phyloP scores from a whole-genome alignment of 257 asterid species.

The Nicotiana tabacum region DNA sequence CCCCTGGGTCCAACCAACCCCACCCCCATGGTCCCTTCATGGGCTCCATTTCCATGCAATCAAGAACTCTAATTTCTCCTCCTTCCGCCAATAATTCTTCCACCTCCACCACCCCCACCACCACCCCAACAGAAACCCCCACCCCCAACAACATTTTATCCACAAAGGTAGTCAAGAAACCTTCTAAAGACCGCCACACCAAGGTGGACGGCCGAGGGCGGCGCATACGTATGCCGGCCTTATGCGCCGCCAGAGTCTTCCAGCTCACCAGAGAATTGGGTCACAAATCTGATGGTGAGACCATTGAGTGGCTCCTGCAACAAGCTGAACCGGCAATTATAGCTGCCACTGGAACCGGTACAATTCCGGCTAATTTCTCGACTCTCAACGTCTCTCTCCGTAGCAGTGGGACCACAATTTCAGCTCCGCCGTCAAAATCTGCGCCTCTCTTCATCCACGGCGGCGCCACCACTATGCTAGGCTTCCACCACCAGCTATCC shows the following conservation, averaged over 20 bases:
- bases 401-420: slow-evolving; percentile 83
- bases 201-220: slow-evolving; percentile 41
- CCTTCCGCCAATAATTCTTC: slow-evolving; percentile 10
- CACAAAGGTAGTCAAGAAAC: slow-evolving; percentile 10
- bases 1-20: slow-evolving; percentile 12
- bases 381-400: slow-evolving; percentile 77
- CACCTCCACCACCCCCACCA: slow-evolving; percentile 12
- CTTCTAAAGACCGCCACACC: slow-evolving; percentile 39
- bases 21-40: slow-evolving; percentile 24
- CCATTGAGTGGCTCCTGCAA: slow-evolving; percentile 37
- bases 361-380: slow-evolving; percentile 57
- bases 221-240: slow-evolving; percentile 41
- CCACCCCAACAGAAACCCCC: background rate
- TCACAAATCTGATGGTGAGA: slow-evolving; percentile 37
- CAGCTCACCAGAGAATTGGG: slow-evolving; percentile 38
- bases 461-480: slow-evolving; percentile 67
- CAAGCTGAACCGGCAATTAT: slow-evolving; percentile 39
- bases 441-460: slow-evolving; percentile 74
- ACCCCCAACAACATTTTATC: background rate
- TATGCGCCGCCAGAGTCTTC: slow-evolving; percentile 37
- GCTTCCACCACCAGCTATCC: slow-evolving; percentile 75
- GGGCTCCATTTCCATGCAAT: slow-evolving; percentile 37
- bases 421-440: slow-evolving; percentile 77
- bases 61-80: slow-evolving; percentile 20
- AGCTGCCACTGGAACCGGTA: slow-evolving; percentile 39